A percentile compares a stretch with the other conserved stretches of the same genome.
Conservation (phyloP, 2,329 filamentous ascomycete species). For the Colletotrichum chlorophyti region DNA sequence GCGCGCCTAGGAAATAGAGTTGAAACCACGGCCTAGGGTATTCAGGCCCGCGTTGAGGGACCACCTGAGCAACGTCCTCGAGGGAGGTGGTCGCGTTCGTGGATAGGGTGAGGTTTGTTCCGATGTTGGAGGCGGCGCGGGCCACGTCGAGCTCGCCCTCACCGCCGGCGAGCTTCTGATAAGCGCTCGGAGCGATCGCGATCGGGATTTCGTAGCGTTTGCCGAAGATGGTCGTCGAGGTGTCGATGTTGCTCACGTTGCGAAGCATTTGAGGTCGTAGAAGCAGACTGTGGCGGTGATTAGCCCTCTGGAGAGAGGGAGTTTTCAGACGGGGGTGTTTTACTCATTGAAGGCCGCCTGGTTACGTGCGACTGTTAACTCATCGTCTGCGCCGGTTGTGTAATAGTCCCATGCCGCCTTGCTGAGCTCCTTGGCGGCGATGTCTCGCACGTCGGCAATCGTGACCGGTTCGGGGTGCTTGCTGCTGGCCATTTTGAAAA, state of each 20-base stretch:
- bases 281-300: not conserved
- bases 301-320: not conserved
- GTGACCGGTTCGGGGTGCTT: conserved; percentile 24
- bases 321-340: not conserved
- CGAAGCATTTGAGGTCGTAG: conserved; percentile 28
- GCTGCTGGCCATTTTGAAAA: conserved; percentile 1
- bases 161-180: conserved; percentile 36
- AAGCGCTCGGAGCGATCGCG: conserved; percentile 38
- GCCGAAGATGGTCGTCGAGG: conserved; percentile 25
- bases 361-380: conserved; percentile 31
- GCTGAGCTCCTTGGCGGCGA: conserved; percentile 20
- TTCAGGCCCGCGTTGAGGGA: conserved; percentile 17
- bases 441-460: conserved; percentile 18
- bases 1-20: conserved; percentile 32
- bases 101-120: conserved; percentile 36
- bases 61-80: conserved; percentile 35
- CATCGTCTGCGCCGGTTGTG: conserved; percentile 32
- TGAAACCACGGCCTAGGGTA: conserved; percentile 33
- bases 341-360: conserved; percentile 28
- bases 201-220: conserved; percentile 33
- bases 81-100: conserved; percentile 36
- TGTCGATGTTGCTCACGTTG: conserved; percentile 32
- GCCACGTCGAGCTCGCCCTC: conserved; percentile 38
- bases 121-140: conserved; percentile 32
- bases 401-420: conserved; percentile 33